Evolutionary conservation across 2,329 filamentous ascomycete species (phyloP).

Genomic region (Hypoxylon sp.): DNA sequence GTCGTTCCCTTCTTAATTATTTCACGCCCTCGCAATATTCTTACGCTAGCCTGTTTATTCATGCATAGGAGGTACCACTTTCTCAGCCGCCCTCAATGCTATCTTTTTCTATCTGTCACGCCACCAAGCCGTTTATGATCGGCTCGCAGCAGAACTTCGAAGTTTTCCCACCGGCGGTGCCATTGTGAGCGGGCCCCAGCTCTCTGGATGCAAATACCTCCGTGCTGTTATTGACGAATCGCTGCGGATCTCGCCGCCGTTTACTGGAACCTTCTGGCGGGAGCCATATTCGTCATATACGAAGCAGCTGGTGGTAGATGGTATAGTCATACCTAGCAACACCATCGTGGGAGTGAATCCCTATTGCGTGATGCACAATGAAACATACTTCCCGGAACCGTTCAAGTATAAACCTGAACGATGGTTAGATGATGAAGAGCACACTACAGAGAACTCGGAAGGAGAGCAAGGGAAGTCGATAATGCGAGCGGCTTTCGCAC

Average conservation of each 20-base stretch:
- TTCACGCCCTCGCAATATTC: too few species aligned
- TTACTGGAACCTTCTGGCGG: background rate
- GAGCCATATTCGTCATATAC: background rate
- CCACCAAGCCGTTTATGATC: too few species aligned
- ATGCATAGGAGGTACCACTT: too few species aligned
- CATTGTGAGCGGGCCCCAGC: too few species aligned
- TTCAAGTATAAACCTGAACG: slow-evolving; percentile 2
- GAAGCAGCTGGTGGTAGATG: slow-evolving; percentile 4
- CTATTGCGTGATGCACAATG: slow-evolving; percentile 8
- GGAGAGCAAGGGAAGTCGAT: background rate
- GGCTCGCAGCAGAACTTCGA: too few species aligned
- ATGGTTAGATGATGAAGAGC: background rate
- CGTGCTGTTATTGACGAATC: slow-evolving; percentile 13
- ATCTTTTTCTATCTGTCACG: too few species aligned
- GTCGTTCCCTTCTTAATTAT: too few species aligned
- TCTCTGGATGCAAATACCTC: too few species aligned
- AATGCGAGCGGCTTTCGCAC: slow-evolving; percentile 6
- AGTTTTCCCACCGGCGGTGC: too few species aligned
- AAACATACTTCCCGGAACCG: slow-evolving; percentile 1
- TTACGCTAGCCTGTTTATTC: too few species aligned
- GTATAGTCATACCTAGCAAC: slow-evolving; percentile 1
- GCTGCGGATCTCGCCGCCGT: slow-evolving; percentile 11
- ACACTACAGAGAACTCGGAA: background rate
- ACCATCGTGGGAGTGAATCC: background rate
- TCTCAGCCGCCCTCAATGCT: too few species aligned